phyloP scores from a whole-genome alignment of 306 rosid species.

The Rubus idaeus region DNA sequence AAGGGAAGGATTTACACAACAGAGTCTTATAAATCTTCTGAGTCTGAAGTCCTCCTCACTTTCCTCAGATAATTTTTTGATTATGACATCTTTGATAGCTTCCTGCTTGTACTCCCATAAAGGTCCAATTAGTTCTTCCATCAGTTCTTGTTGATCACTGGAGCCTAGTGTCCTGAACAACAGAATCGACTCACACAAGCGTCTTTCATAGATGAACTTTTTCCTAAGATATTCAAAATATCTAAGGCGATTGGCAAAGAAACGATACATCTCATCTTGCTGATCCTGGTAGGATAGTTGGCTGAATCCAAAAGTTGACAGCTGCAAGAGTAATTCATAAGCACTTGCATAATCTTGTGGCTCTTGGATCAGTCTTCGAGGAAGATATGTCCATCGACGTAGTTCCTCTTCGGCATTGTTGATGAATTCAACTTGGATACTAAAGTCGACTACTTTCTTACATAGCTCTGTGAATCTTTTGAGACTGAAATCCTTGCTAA shows the following conservation, averaged over 20 bases:
- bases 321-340: background rate
- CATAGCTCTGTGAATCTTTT: background rate
- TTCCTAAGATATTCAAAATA: too few species aligned
- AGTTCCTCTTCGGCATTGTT: background rate
- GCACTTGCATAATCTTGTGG: background rate
- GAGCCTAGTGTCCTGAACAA: background rate
- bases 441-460: background rate
- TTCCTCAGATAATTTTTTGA: background rate
- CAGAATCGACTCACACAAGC: slow-evolving; percentile 2
- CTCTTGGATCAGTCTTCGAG: background rate
- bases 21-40: background rate
- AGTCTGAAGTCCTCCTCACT: background rate
- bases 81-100: background rate
- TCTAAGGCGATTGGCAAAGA: background rate
- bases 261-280: background rate
- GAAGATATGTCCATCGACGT: background rate
- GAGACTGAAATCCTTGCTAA: background rate
- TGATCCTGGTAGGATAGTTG: background rate
- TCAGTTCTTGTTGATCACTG: background rate
- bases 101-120: background rate
- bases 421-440: background rate
- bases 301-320: background rate
- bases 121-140: background rate
- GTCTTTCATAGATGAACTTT: background rate
- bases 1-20: background rate